Evolutionary conservation across 2,329 filamentous ascomycete species (phyloP).

Genomic region (Phoma sp.): DNA sequence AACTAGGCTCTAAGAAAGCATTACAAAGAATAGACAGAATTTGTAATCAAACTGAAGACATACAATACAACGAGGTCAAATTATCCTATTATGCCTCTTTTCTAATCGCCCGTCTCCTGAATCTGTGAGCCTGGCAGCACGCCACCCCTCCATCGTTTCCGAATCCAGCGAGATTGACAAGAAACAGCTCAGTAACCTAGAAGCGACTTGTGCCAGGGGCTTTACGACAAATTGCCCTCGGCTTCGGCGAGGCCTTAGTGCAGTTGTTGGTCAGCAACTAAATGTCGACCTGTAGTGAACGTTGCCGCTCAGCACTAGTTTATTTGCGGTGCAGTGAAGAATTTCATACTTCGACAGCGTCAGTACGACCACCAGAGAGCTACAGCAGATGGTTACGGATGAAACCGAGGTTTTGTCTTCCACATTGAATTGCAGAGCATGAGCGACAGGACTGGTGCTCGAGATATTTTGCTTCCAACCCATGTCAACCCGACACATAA

Average conservation of each 20-base stretch:
- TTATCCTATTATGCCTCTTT: background rate
- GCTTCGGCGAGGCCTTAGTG: background rate
- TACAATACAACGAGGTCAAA: background rate
- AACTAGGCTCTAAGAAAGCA: too few relatives aligned
- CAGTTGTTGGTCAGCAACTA: conserved; percentile 1
- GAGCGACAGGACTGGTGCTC: background rate
- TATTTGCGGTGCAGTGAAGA: conserved; percentile 1
- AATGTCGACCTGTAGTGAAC: conserved; percentile 1
- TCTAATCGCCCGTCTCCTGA: background rate
- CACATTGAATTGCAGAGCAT: background rate
- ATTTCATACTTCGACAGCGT: background rate
- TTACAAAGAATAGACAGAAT: too few relatives aligned
- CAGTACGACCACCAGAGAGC: too few relatives aligned
- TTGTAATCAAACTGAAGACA: background rate
- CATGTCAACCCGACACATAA: background rate
- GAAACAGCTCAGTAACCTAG: too few relatives aligned
- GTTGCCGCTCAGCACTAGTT: conserved; percentile 16
- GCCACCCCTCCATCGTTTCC: background rate
- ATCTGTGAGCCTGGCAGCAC: background rate
- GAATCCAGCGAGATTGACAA: too few relatives aligned
- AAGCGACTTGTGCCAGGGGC: background rate
- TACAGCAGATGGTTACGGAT: background rate
- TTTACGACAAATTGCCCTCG: background rate
- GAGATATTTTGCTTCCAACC: too few relatives aligned
- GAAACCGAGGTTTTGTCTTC: background rate